Percentiles rank a stretch among this genome's conserved stretches.
These are phyloP conservation scores for Astragalus membranaceus DNA, from an alignment of 306 rosid species.

Conservation along the genomic window DNA sequence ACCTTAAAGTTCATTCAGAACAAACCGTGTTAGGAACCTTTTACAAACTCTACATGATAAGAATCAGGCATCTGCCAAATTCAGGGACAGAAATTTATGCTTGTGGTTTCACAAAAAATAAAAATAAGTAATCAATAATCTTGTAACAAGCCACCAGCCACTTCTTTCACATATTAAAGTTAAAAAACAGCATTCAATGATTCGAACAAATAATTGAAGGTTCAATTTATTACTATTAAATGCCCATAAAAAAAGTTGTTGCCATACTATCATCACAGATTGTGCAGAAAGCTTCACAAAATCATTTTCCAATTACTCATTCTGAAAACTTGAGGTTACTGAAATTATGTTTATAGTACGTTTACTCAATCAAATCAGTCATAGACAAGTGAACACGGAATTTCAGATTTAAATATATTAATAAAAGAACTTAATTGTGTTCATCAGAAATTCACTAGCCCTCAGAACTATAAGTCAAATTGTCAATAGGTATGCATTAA, in stretches of 20 bases:
- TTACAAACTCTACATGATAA: neutral
- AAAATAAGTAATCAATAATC: neutral
- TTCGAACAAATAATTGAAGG: no score
- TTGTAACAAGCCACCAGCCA: neutral
- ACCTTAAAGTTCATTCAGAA: constrained; percentile 51
- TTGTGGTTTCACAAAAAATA: neutral
- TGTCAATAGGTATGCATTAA: neutral
- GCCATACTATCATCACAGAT: neutral
- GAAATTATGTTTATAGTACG: neutral
- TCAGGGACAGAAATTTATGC: neutral
- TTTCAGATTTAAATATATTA: neutral
- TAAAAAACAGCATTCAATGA: neutral
- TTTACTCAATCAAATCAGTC: neutral
- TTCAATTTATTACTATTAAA: neutral
- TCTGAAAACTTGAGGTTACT: no score
- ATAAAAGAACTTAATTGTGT: neutral
- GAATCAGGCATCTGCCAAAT: neutral
- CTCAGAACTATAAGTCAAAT: neutral
- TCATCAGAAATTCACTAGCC: neutral
- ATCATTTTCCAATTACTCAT: no score
- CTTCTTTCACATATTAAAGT: neutral
- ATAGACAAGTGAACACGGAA: neutral
- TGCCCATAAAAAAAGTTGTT: neutral
- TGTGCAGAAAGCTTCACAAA: neutral
- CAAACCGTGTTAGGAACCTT: constrained; percentile 38